Evolutionary conservation across 2,329 filamentous ascomycete genomes (phyloP), one percentile per base, ranked within the genome.

Genomic region (Tricladium varicosporioides): DNA sequence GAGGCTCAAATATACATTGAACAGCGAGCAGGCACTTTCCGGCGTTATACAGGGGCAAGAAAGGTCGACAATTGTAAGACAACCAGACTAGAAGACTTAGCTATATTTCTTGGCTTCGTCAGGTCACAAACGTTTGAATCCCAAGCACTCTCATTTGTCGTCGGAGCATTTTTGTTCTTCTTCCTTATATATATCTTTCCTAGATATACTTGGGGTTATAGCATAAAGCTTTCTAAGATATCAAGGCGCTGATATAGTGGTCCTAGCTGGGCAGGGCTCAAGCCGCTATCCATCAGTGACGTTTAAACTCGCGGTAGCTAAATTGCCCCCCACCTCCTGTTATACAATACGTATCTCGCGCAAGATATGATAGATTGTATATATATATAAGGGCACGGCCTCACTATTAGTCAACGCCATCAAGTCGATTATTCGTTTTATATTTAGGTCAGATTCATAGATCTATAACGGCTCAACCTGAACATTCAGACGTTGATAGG

Each of bases 21-120:
- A 93, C 0, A 93, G 73, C 0, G 82, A 77, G 65, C 89, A 93
- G 0, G 88, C 88, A 40, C 81, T 83, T 19, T 85, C 80, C 0
- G 83, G 70, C 0, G 85, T 85, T 5, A 92, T 75, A 62, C 87
- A 91, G 0, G 88, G 86, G 67, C 88, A 90, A 0, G 84, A 89
- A 0, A 94, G 74, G 64, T 94, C 89, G 5, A 92, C 74, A 49
- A 90, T 87, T 0, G 83, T 88, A 0, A 89, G 71, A 10, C 75
- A 73, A 1, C 83, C 82, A 0, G 78, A 71, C 50, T 75, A n/a
- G 1, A 27, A 2, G 5, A 16, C 5, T 48, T 15, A 57, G 45
- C 36, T 14, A n/a, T 11, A 16, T 0, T 27, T 36, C 50, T 45
- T 32, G 27, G 15, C 31, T 54, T 31, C 3, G 16, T 5, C 15